These are phyloP conservation scores for Gossypium schwendimanii DNA, from an alignment of 441 rosid species.

Conservation along the genomic window DNA sequence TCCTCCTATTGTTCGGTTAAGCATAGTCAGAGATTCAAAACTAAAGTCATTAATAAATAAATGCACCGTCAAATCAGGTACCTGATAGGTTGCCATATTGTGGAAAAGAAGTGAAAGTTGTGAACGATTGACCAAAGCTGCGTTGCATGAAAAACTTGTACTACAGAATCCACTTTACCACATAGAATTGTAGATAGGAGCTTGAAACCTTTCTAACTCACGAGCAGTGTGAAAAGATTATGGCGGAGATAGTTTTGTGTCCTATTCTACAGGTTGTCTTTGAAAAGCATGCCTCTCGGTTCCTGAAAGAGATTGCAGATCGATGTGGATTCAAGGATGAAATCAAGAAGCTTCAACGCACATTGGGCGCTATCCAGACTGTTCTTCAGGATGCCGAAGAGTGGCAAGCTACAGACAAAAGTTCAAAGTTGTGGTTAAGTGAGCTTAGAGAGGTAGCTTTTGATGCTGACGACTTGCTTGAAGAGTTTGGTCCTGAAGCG, in stretches of 20 bases:
- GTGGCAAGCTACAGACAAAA: constrained; percentile 2
- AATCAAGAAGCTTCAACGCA: constrained; percentile 5
- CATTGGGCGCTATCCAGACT: neutral
- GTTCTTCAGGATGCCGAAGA: constrained; percentile 13
- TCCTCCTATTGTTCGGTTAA: no score
- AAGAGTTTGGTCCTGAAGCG: constrained; percentile 10
- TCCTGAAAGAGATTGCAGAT: constrained; percentile 12
- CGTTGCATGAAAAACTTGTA: neutral
- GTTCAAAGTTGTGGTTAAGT: constrained; percentile 5
- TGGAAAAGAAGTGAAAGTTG: no score
- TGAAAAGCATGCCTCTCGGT: constrained; percentile 17
- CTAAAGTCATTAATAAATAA: no score
- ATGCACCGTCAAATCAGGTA: no score
- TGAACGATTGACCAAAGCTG: no score
- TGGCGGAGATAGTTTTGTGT: constrained; percentile 20
- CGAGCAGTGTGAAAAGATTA: neutral
- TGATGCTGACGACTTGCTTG: constrained; percentile 12
- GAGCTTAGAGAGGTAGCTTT: constrained; percentile 16
- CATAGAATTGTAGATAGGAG: neutral
- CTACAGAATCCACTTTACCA: neutral
- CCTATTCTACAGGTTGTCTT: constrained; percentile 20
- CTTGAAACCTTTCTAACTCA: neutral
- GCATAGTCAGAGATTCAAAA: no score
- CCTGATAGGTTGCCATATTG: no score
- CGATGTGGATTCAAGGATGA: constrained; percentile 9